Percentiles rank a stretch among this genome's conserved stretches.
phyloP scores from a whole-genome alignment of 1,284 basidiomycete species.

The Termitomyces sp. region DNA sequence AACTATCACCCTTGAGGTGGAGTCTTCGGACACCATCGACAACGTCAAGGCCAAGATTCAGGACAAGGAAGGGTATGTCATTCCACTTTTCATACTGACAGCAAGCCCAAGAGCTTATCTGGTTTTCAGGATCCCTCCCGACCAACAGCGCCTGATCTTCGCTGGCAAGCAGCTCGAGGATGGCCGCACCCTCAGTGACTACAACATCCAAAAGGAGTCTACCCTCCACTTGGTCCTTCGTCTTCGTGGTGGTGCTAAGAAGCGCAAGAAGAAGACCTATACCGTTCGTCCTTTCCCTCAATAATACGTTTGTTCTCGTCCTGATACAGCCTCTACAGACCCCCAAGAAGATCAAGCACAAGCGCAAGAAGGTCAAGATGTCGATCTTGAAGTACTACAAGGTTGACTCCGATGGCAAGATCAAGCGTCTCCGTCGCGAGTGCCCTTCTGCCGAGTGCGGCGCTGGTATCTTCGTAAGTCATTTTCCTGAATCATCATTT shows the following conservation, averaged over 20 bases:
- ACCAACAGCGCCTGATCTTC: slow-evolving; percentile 97
- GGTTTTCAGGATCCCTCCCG: slow-evolving; percentile 74
- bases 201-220: slow-evolving; percentile 72
- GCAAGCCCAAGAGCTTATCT: slow-evolving; percentile 6
- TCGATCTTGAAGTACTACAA: slow-evolving; percentile 99
- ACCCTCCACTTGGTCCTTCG: slow-evolving; percentile 95
- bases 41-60: slow-evolving; percentile 97
- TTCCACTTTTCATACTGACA: not conserved
- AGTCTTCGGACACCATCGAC: slow-evolving; percentile 96
- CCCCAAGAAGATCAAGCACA: slow-evolving; percentile 99
- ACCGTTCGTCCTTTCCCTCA: slow-evolving; percentile 45
- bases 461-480: slow-evolving; percentile 88
- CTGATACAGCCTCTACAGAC: slow-evolving; percentile 48
- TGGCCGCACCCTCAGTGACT: slow-evolving; percentile 85
- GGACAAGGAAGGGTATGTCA: slow-evolving; percentile 84
- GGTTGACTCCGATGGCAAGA: slow-evolving; percentile 98
- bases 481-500: slow-evolving; percentile 2
- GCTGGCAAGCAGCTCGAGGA: slow-evolving; percentile 98
- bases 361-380: slow-evolving; percentile 99
- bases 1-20: slow-evolving; percentile 97
- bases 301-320: not conserved
- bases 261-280: slow-evolving; percentile 99
- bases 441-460: slow-evolving; percentile 90
- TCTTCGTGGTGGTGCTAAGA: slow-evolving; percentile 96
- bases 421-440: slow-evolving; percentile 97